Percentiles rank a stretch among this genome's conserved stretches.
phyloP scores from a whole-genome alignment of 768 basidiomycete genomes.

The Solioccasus polychromus region DNA sequence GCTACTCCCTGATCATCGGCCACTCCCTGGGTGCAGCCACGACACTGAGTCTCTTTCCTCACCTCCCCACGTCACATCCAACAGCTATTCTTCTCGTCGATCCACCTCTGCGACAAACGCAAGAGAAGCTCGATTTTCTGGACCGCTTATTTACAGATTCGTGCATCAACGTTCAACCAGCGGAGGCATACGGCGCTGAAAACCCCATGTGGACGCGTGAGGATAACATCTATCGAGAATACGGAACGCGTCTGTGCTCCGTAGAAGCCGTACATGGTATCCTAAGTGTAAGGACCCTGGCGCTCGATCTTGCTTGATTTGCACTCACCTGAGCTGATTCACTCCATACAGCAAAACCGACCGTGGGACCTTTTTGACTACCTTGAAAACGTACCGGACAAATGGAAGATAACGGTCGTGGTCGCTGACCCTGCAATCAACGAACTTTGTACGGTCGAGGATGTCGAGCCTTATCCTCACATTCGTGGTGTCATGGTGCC shows the following conservation, averaged over 20 bases:
- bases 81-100: constrained; percentile 20
- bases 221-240: constrained; percentile 4
- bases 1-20: constrained; percentile 16
- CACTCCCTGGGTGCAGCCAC: constrained; percentile 16
- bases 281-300: constrained; percentile 1
- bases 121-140: not conserved
- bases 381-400: not conserved
- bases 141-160: not conserved
- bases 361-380: constrained; percentile 19
- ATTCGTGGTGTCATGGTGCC: constrained; percentile 10
- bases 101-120: constrained; percentile 4
- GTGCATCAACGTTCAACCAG: not conserved
- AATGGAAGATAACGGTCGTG: constrained; percentile 17
- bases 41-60: constrained; percentile 7
- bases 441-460: not conserved
- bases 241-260: constrained; percentile 14
- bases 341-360: constrained; percentile 7
- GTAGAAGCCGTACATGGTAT: constrained; percentile 1
- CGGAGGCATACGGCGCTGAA: not conserved
- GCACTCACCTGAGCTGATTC: not conserved
- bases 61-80: constrained; percentile 6
- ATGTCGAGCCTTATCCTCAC: constrained; percentile 14
- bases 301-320: not conserved
- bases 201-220: constrained; percentile 17
- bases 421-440: constrained; percentile 17